Evolutionary conservation across 345 rosid species (phyloP), one percentile per base, ranked within the genome.

Genomic region (Ceriops zippeliana): DNA sequence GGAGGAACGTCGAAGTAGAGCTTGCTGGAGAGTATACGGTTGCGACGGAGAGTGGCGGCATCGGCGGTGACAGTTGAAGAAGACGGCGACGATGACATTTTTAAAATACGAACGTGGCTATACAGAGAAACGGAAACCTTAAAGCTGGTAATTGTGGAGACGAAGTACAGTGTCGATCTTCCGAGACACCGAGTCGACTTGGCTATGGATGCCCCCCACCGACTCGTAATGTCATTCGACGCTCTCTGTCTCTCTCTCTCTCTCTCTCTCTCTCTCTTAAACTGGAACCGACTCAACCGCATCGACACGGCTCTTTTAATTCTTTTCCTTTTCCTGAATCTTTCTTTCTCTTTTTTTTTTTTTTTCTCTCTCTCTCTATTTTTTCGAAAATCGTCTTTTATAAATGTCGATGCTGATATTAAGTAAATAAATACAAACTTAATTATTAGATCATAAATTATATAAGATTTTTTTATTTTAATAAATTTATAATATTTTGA

Each of bases 21-120:
- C 76, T 89, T 93, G 80, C 90, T 91, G 59, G 90, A 80, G 46
- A 83, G 83, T 26, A 93, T 88, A 27, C 93, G 86, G 1, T 75
- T 81, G 11, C 76, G 84, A 1, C 89, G 87, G 71, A 83, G 83
- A 62, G 89, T 75, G 52, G 76, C 91, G 2, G 81, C 65, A 49
- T 86, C 83, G 1, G 67, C 62, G 13, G 69, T 47, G 63, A 77
- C 35, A 0, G 79, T 52, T 9, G 84, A 70, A 13, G 86, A 66
- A 30, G 90, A 61, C 1, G 81, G 60, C 2, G 81, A 62, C 15
- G 86, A 76, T 24, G 72, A 72, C 85, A 82, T 79, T 27, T 32
- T 34, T 1, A 15, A 70, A n/a, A 52, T 57, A 20, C 68, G 73
- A 38, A 57, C 6, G 73, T 57, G 71, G 62, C 63, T 71, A 61